phyloP scores from a whole-genome alignment of 495 filamentous ascomycete genomes.

The Aspergillus mulundensis region DNA sequence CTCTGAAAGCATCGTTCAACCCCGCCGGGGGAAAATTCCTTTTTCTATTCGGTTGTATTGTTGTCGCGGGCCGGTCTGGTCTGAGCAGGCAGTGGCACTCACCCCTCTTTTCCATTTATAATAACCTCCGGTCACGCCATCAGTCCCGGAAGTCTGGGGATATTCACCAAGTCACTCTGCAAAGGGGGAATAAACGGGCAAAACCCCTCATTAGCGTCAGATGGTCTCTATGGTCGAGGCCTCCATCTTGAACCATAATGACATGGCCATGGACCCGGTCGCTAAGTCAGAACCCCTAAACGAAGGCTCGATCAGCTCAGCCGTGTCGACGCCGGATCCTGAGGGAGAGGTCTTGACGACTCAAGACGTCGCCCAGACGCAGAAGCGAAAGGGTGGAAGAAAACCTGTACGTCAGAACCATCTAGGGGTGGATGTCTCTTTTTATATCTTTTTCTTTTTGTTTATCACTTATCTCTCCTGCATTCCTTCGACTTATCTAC shows the following conservation, averaged over 20 bases:
- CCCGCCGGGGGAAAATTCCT: slow-evolving; percentile 19
- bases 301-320: slow-evolving; percentile 48
- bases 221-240: slow-evolving; percentile 50
- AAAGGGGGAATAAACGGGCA: slow-evolving; percentile 16
- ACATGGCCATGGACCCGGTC: slow-evolving; percentile 39
- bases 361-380: slow-evolving; percentile 58
- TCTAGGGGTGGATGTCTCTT: slow-evolving; percentile 2
- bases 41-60: slow-evolving; percentile 6
- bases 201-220: slow-evolving; percentile 20
- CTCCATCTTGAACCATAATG: slow-evolving; percentile 36
- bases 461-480: slow-evolving; percentile 6
- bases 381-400: slow-evolving; percentile 93
- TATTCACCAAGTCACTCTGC: slow-evolving; percentile 6
- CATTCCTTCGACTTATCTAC: slow-evolving; percentile 14
- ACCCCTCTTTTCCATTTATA: slow-evolving; percentile 12
- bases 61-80: not conserved
- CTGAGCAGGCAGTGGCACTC: not conserved
- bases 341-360: slow-evolving; percentile 52
- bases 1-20: slow-evolving; percentile 4
- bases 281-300: slow-evolving; percentile 44
- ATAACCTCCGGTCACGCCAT: slow-evolving; percentile 6
- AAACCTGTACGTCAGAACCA: slow-evolving; percentile 74
- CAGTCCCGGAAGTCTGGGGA: slow-evolving; percentile 11
- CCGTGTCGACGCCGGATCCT: slow-evolving; percentile 52
- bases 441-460: slow-evolving; percentile 13